These are phyloP conservation scores for Colletotrichum tamarilloi DNA, from an alignment of 2,329 filamentous ascomycete species.

Conservation along the genomic window DNA sequence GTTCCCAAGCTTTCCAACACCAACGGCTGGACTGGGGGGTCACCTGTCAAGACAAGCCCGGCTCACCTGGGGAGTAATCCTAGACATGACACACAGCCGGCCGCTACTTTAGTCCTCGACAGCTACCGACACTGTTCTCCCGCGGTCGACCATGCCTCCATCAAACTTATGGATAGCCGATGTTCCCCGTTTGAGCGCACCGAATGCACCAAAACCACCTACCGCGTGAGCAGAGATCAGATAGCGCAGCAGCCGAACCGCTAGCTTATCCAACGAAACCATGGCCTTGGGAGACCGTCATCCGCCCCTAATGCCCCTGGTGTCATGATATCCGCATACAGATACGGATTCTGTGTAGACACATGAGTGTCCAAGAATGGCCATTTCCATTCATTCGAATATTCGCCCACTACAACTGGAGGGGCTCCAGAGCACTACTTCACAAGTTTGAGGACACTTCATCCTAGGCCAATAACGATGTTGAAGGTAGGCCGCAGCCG, in stretches of 20 bases:
- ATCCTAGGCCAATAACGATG: not conserved
- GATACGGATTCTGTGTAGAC: not conserved
- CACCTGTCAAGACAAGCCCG: slow-evolving; percentile 23
- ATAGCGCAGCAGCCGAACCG: slow-evolving; percentile 11
- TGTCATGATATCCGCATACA: not conserved
- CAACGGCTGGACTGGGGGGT: slow-evolving; percentile 21
- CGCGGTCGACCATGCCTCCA: slow-evolving; percentile 1
- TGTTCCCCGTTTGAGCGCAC: not conserved
- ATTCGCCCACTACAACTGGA: not conserved
- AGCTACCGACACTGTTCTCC: not conserved
- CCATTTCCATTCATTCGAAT: not conserved
- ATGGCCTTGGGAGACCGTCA: slow-evolving; percentile 23
- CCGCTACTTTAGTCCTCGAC: not conserved
- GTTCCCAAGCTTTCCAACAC: slow-evolving; percentile 7
- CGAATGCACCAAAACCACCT: not conserved
- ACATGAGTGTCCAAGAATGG: not conserved
- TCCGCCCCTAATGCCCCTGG: not conserved
- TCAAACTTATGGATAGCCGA: not conserved
- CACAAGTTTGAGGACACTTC: not conserved
- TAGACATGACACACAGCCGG: slow-evolving; percentile 8
- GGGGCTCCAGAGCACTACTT: not conserved
- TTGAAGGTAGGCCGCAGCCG: not conserved
- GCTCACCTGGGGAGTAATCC: slow-evolving; percentile 2
- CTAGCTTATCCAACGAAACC: slow-evolving; percentile 18
- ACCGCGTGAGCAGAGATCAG: not conserved